Evolutionary conservation across 768 basidiomycete genomes (phyloP), one percentile per base, ranked within the genome.

Genomic region (Xerocomellus amylosporus): DNA sequence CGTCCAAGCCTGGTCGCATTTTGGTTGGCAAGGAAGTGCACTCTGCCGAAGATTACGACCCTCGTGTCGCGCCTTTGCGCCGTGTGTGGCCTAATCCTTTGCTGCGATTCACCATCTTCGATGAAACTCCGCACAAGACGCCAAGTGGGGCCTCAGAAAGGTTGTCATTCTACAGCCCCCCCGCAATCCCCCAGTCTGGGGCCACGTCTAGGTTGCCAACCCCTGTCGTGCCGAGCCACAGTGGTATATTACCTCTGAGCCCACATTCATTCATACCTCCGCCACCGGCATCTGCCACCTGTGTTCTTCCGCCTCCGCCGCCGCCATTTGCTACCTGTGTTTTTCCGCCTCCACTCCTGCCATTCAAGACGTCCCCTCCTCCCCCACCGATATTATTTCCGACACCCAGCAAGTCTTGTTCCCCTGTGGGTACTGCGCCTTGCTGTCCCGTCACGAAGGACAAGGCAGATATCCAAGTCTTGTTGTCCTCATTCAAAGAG

Each of bases 21-120:
- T 71, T 90, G 31, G 76, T 91, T 53, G 81, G 77, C 47, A 79
- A 71, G 51, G 83, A 87, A 64, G 82, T 84, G 14, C 82, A 78
- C 64, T 75, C 73, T 46, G 74, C 75, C 2, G 77, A 80, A 20
- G 85, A 90, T 53, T 92, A 88, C 61, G 65, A 74, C 46, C 71
- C 48, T 30, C 76, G 74, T 60, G 76, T 83, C 28, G 68, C 74
- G 28, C 79, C 78, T 49, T 80, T 82, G 68, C 75, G 76, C 43
- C 77, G 79, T 56, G 60, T 67, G n/a, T 87, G 81, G 80, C 72
- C 76, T 20, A 81, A 79, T 59, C 80, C 83, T 42, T 69, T 86
- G 46, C 72, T 91, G 30, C 79, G 80, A 64, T 86, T 91, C 71
- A 74, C 77, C 19, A 75, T 91, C 17, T 73, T 74, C 51, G 85